Percentiles rank a stretch among this genome's conserved stretches.
Evolutionary conservation across 1,284 basidiomycete genomes (phyloP).

Genomic region (Anthracocystis panici-leucophaei): DNA sequence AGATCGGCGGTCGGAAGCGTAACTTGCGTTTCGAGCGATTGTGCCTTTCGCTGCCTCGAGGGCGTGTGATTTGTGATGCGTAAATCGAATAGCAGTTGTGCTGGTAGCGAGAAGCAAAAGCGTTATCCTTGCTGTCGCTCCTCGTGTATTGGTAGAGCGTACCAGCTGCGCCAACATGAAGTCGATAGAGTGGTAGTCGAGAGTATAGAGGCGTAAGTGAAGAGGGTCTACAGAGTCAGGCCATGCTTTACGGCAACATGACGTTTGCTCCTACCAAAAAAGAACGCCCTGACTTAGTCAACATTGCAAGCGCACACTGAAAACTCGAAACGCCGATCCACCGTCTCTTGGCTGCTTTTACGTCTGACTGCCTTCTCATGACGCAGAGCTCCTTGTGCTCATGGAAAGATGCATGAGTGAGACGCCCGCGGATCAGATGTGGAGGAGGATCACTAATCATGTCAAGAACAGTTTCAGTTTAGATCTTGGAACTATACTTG

Average conservation of each 20-base stretch:
- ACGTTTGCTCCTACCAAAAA: neutral
- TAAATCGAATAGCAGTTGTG: neutral
- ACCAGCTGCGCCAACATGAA: conserved; percentile 24
- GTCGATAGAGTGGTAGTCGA: neutral
- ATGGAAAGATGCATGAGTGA: neutral
- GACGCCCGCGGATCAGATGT: conserved; percentile 3
- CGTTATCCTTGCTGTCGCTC: conserved; percentile 11
- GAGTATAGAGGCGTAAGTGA: neutral
- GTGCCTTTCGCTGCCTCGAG: conserved; percentile 11
- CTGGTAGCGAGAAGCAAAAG: conserved; percentile 22
- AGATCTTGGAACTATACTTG: neutral
- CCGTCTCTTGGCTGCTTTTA: neutral
- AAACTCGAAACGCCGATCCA: neutral
- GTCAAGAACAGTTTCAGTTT: neutral
- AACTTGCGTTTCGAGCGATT: conserved; percentile 33
- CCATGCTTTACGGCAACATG: conserved; percentile 1
- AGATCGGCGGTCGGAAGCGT: conserved; percentile 16
- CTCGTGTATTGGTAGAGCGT: neutral
- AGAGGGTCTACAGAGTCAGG: neutral
- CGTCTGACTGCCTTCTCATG: neutral
- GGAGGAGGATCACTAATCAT: conserved; percentile 29
- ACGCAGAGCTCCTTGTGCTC: too few relatives aligned
- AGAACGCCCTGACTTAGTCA: neutral
- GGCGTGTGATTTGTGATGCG: conserved; percentile 24
- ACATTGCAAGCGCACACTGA: neutral